These are phyloP conservation scores for Bryoglossum gracile DNA, from an alignment of 495 filamentous ascomycete genomes.

Conservation along the genomic window DNA sequence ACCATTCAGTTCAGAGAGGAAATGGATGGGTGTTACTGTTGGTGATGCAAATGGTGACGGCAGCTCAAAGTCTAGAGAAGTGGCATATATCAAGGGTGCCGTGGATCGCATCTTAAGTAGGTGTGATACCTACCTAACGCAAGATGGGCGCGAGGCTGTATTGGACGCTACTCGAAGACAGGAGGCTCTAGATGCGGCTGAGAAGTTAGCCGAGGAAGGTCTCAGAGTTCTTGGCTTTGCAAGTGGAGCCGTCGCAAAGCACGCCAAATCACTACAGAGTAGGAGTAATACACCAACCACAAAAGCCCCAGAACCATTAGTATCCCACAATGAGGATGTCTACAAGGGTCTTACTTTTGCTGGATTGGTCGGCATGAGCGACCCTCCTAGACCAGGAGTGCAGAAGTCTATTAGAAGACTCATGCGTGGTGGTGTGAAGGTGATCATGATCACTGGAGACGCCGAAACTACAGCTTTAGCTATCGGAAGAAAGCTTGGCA, in stretches of 20 bases:
- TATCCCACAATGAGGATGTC: constrained; percentile 54
- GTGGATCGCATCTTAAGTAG: constrained; percentile 78
- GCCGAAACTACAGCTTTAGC: constrained; percentile 89
- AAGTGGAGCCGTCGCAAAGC: constrained; percentile 49
- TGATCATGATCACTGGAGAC: constrained; percentile 99
- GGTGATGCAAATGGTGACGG: constrained; percentile 35
- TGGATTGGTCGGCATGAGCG: constrained; percentile 92
- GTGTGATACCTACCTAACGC: constrained; percentile 85
- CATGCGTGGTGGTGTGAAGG: constrained; percentile 87
- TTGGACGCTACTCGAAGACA: constrained; percentile 71
- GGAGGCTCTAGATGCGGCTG: constrained; percentile 72
- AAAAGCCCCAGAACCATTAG: constrained; percentile 34
- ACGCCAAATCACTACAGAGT: constrained; percentile 30
- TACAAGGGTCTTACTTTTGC: constrained; percentile 84
- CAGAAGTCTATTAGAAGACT: constrained; percentile 82
- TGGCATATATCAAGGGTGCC: constrained; percentile 92
- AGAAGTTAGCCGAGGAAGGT: constrained; percentile 87
- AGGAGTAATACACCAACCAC: constrained; percentile 26
- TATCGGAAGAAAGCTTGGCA: constrained; percentile 87
- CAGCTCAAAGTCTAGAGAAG: constrained; percentile 51
- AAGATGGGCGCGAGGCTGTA: constrained; percentile 79
- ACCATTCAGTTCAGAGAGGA: constrained; percentile 93
- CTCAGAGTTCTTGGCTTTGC: constrained; percentile 88
- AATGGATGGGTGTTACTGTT: constrained; percentile 97
- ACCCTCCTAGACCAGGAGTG: constrained; percentile 85